Percentiles rank a stretch among this genome's conserved stretches.
These are phyloP conservation scores for Theileria equi DNA, from an alignment of 169 alveolate species.

Conservation along the genomic window DNA sequence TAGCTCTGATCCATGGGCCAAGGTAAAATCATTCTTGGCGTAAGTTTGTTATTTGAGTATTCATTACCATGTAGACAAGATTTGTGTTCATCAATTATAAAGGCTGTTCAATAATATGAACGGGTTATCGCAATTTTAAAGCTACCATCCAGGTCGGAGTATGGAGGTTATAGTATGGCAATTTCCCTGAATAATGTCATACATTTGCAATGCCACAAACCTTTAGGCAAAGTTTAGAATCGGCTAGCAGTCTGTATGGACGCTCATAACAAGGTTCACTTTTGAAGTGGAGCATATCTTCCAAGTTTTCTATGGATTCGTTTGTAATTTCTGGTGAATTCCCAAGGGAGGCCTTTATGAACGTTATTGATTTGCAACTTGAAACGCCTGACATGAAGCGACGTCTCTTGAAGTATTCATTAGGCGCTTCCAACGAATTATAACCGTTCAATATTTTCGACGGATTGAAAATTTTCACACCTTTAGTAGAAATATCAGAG, in stretches of 20 bases:
- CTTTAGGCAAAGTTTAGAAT: conserved; percentile 59
- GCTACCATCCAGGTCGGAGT: conserved; percentile 24
- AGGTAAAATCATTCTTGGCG: conserved; percentile 59
- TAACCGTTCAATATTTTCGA: background rate
- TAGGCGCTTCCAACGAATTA: background rate
- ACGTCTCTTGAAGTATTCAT: conserved; percentile 5
- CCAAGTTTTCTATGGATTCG: conserved; percentile 8
- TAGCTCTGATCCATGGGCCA: conserved; percentile 55
- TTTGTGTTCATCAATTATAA: conserved; percentile 31
- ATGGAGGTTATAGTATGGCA: conserved; percentile 27
- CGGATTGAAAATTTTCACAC: conserved; percentile 5
- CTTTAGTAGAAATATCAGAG: background rate
- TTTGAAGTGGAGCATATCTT: conserved; percentile 13
- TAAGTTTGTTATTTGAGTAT: conserved; percentile 18
- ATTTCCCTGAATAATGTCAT: conserved; percentile 18
- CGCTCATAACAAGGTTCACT: conserved; percentile 26
- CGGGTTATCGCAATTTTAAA: background rate
- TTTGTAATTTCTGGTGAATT: background rate
- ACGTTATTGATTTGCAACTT: conserved; percentile 6
- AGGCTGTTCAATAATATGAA: conserved; percentile 8
- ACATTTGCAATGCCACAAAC: conserved; percentile 6
- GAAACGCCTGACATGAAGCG: conserved; percentile 11
- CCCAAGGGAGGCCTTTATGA: background rate
- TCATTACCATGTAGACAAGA: conserved; percentile 25
- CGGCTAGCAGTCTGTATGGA: conserved; percentile 50